Base-by-base conservation (phyloP, 2,329 filamentous ascomycete species). In the Monilinia fructigena region DNA sequence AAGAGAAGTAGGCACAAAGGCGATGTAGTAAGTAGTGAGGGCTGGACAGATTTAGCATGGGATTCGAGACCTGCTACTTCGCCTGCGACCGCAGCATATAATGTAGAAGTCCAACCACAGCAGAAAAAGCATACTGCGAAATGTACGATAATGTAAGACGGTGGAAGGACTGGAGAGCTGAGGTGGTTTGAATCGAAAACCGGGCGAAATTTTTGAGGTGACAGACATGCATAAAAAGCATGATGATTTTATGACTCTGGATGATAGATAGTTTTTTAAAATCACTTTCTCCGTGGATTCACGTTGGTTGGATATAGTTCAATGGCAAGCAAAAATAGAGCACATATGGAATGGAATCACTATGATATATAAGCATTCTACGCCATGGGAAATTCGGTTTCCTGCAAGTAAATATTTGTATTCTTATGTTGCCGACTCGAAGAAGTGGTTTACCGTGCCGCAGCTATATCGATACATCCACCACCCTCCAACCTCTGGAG, bases 31-130 rank as follows among this genome's bases (percentile, higher is more conserved):
- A 83, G 80, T 72, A 80, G 76, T 69, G 78, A 79, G 11, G 82
- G 79, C 23, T 86, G 84, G 84, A 86, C 83, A 1, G 83, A 87
- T 70, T 77, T 83, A 28, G 56, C 59, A 40, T 65, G 66, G 59
- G 75, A 72, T 23, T 63, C 60, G 11, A 26, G 23, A 54, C 60
- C 48, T 14, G 26, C 48, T 42, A 63, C 60, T 54, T 63, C 60
- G 3, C 48, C 60, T 69, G 68, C 11, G 75, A 70, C 28, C 23
- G 45, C 12, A 38, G 28, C 5, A 50, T 5, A 38, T 18, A 23
- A 48, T 38, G 3, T 31, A 26, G 45, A 50, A 28, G 28, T 18
- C 7, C 45, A 50, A 5, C 58, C n/a, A 20, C 58, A 26, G 31
- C 45, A 38, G 28, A 61, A 61, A 12, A 61, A 50, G 31, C 47